Conservation (phyloP, 306 rosid genomes). For the Medicago arabica region DNA sequence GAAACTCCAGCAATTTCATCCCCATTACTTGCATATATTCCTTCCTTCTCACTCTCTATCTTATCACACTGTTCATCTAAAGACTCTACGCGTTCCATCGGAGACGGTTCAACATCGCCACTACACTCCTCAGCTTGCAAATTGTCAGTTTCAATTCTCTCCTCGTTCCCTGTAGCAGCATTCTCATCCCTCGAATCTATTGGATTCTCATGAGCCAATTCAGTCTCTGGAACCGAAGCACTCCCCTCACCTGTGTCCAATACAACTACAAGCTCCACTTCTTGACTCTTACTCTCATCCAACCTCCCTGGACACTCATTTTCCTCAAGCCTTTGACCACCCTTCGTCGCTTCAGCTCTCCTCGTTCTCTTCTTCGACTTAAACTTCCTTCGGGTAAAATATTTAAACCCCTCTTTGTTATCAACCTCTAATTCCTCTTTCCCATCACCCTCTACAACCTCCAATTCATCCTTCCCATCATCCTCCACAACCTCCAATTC, state of each 20-base stretch:
- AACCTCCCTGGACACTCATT: constrained; percentile 40
- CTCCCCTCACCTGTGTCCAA: constrained; percentile 43
- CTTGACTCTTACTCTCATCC: constrained; percentile 52
- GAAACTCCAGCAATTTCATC: constrained; percentile 49
- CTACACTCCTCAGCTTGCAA: constrained; percentile 50
- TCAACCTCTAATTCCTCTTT: constrained; percentile 38
- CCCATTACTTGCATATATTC: constrained; percentile 44
- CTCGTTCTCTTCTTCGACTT: constrained; percentile 68
- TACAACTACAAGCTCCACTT: constrained; percentile 35
- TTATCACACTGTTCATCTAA: constrained; percentile 54
- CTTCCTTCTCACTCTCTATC: constrained; percentile 52
- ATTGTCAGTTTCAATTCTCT: constrained; percentile 42
- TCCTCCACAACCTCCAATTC: constrained; percentile 24
- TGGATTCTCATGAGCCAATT: constrained; percentile 39
- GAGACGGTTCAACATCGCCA: constrained; percentile 45
- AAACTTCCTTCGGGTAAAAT: constrained; percentile 51
- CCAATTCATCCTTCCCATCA: constrained; percentile 40
- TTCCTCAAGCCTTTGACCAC: constrained; percentile 43
- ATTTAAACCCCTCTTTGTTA: constrained; percentile 52
- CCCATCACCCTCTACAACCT: constrained; percentile 43
- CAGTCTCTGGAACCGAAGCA: constrained; percentile 32
- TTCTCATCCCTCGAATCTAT: constrained; percentile 45
- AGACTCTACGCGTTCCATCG: constrained; percentile 25
- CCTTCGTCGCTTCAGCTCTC: constrained; percentile 58
- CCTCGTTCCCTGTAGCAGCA: constrained; percentile 41